These are phyloP conservation scores for Apophysomyces sp. DNA, from an alignment of 371 early-diverging fungal species.

Conservation along the genomic window DNA sequence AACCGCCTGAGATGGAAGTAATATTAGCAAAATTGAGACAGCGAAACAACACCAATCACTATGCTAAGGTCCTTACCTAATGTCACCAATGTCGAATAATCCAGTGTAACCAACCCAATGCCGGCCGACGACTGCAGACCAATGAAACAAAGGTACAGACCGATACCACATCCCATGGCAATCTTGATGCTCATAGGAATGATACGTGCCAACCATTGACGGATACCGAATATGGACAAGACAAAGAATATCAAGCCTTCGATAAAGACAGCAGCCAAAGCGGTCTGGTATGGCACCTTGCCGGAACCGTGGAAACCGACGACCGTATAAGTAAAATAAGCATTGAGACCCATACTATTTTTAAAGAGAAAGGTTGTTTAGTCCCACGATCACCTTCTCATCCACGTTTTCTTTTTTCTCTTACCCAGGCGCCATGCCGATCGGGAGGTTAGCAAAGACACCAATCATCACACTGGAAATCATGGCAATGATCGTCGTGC, in stretches of 20 bases:
- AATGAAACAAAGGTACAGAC: conserved; percentile 73
- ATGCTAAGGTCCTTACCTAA: conserved; percentile 33
- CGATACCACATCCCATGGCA: conserved; percentile 78
- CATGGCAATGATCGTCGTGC: conserved; percentile 67
- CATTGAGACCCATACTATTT: conserved; percentile 73
- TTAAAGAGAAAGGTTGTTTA: background rate
- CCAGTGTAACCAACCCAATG: conserved; percentile 67
- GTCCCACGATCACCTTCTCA: background rate
- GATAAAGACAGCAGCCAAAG: conserved; percentile 76
- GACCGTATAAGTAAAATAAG: conserved; percentile 80
- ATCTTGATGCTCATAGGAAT: conserved; percentile 74
- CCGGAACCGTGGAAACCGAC: conserved; percentile 78
- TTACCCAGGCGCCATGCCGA: conserved; percentile 73
- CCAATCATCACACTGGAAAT: conserved; percentile 71
- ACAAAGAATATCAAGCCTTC: conserved; percentile 77
- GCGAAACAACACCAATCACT: background rate
- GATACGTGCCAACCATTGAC: conserved; percentile 75
- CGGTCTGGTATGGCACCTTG: conserved; percentile 66
- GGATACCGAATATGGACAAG: conserved; percentile 71
- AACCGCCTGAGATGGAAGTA: conserved; percentile 36
- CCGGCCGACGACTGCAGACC: conserved; percentile 77
- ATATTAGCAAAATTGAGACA: background rate
- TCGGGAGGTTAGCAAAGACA: conserved; percentile 70
- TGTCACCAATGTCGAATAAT: conserved; percentile 64
- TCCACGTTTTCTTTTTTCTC: background rate